These are phyloP conservation scores for Cladobotryum mycophilum DNA, from an alignment of 2,329 filamentous ascomycete genomes.

Conservation along the genomic window DNA sequence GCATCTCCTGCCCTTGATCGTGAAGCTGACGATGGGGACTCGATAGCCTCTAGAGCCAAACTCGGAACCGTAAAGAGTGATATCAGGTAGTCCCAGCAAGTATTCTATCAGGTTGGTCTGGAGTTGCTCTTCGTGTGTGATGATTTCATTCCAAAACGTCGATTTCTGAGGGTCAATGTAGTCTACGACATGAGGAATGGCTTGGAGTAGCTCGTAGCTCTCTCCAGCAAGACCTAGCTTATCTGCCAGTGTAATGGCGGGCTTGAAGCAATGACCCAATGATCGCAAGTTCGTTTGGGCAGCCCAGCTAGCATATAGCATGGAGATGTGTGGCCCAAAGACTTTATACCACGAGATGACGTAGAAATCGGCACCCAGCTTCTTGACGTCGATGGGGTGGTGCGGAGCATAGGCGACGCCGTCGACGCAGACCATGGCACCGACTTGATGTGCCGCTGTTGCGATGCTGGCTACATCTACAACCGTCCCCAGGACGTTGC, in stretches of 20 bases:
- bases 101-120: slow-evolving; percentile 55
- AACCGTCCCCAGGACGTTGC: slow-evolving; percentile 68
- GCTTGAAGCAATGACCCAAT: slow-evolving; percentile 63
- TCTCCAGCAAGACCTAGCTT: slow-evolving; percentile 63
- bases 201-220: slow-evolving; percentile 63
- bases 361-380: slow-evolving; percentile 68
- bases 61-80: slow-evolving; percentile 54
- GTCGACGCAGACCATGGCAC: slow-evolving; percentile 63
- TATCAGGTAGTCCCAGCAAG: slow-evolving; percentile 43
- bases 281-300: slow-evolving; percentile 52
- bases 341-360: slow-evolving; percentile 80
- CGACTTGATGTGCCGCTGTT: slow-evolving; percentile 41
- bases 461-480: slow-evolving; percentile 55
- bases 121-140: slow-evolving; percentile 53
- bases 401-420: slow-evolving; percentile 74
- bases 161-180: slow-evolving; percentile 47
- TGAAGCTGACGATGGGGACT: slow-evolving; percentile 63
- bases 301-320: slow-evolving; percentile 57
- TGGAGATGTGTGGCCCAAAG: slow-evolving; percentile 68
- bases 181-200: slow-evolving; percentile 53
- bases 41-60: slow-evolving; percentile 41
- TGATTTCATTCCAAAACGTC: slow-evolving; percentile 45
- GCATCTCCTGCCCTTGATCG: slow-evolving; percentile 50
- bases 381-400: slow-evolving; percentile 60
- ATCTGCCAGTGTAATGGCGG: slow-evolving; percentile 50